Base-by-base conservation (phyloP, 2,329 filamentous ascomycete genomes). In the Dendrostoma leiphaemia region DNA sequence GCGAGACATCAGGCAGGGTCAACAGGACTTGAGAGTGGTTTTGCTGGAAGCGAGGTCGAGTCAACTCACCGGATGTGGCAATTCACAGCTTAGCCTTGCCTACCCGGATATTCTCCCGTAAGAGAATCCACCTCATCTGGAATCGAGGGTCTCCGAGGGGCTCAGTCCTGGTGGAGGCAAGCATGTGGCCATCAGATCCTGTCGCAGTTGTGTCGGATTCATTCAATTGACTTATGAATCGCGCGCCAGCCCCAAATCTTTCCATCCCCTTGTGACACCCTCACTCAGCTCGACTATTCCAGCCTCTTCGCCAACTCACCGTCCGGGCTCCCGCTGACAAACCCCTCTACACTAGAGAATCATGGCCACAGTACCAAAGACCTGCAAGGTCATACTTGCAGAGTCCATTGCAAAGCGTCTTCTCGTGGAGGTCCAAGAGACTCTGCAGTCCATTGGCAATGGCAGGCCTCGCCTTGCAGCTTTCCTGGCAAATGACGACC, bases 301-400 rank as follows among this genome's bases (percentile, higher is more conserved):
- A n/a, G n/a, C n/a, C n/a, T n/a, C n/a, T n/a, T n/a, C n/a, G n/a
- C n/a, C n/a, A n/a, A n/a, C 35, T 28, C 6, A 12, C 13, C 29
- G 17, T 32, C 8, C 35, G 10, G 45, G 47, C 34, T 47, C 31
- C 17, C 48, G 17, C 46, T 47, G 45, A 45, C 55, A 58, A 53
- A 53, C 48, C 35, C 28, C 31, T 44, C 28, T 46, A 32, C 48
- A n/a, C n/a, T n/a, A 54, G 53, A 60, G 45, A 58, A 62, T 43
- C 48, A 78, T 78, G 75, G 69, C 74, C 62, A 67, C 70, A 46
- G 71, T 75, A 21, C 81, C 78, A 63, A 84, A 84, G 72, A 84
- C 89, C 66, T 97, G 94, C 84, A 97, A 96, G 82, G 91, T 97
- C 70, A 83, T 97, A 65, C 83, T 96, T 63, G 90, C 93, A 56